Percentiles rank a stretch among this genome's conserved stretches.
These are phyloP conservation scores for Cladosporium velox DNA, from an alignment of 2,329 filamentous ascomycete genomes.

Conservation along the genomic window DNA sequence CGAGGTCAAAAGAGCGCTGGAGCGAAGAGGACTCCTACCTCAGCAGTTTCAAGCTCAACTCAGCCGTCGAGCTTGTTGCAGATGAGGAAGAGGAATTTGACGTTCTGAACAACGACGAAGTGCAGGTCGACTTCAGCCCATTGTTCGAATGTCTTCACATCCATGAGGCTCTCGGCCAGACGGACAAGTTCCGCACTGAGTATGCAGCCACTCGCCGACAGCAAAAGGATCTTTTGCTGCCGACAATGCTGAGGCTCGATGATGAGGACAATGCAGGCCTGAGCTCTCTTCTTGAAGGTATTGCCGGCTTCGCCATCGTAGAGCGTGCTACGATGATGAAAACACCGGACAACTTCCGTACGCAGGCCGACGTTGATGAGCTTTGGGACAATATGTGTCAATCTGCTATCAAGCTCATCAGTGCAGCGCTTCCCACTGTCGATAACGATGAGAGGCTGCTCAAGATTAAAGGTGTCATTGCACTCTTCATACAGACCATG, in stretches of 20 bases:
- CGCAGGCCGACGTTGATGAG: slow-evolving; percentile 89
- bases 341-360: slow-evolving; percentile 73
- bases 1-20: slow-evolving; percentile 74
- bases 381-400: slow-evolving; percentile 98
- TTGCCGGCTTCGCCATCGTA: slow-evolving; percentile 94
- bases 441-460: slow-evolving; percentile 84
- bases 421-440: slow-evolving; percentile 75
- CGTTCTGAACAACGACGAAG: slow-evolving; percentile 89
- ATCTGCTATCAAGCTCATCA: slow-evolving; percentile 77
- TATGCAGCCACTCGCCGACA: slow-evolving; percentile 88
- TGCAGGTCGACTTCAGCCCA: slow-evolving; percentile 91
- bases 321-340: slow-evolving; percentile 91
- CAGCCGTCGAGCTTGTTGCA: slow-evolving; percentile 89
- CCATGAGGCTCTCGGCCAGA: slow-evolving; percentile 89
- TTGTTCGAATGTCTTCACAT: slow-evolving; percentile 95
- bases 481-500: slow-evolving; percentile 97
- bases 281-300: slow-evolving; percentile 89
- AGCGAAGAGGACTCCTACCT: slow-evolving; percentile 75
- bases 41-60: slow-evolving; percentile 86
- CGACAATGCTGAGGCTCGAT: slow-evolving; percentile 71
- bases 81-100: slow-evolving; percentile 97
- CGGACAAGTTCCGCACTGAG: slow-evolving; percentile 84
- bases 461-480: slow-evolving; percentile 92
- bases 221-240: slow-evolving; percentile 89
- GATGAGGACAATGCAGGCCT: slow-evolving; percentile 82